Evolutionary conservation across 352 stramenopile genomes (phyloP).

Genomic region (Phytopythium ostracodes): DNA sequence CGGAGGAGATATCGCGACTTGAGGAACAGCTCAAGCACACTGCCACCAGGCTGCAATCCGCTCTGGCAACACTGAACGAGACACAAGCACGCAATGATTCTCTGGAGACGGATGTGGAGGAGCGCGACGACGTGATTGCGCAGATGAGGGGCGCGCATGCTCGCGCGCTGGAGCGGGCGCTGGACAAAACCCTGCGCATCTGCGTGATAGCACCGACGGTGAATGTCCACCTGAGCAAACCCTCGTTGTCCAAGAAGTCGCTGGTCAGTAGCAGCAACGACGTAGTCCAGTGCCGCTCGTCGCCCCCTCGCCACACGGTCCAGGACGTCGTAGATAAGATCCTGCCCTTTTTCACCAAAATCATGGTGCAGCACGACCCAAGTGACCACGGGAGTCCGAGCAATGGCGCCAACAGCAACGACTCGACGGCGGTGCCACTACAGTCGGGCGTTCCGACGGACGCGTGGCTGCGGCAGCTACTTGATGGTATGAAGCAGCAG

Average conservation of each 20-base stretch:
- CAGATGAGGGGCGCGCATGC: constrained; percentile 28
- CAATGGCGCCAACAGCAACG: neutral
- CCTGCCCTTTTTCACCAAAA: constrained; percentile 46
- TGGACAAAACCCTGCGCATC: constrained; percentile 53
- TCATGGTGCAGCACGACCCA: constrained; percentile 43
- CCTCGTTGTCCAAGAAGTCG: neutral
- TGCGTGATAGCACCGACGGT: constrained; percentile 82
- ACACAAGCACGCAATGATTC: constrained; percentile 9
- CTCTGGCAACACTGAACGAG: neutral
- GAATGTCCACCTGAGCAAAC: constrained; percentile 62
- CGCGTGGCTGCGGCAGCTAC: constrained; percentile 54
- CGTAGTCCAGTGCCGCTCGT: constrained; percentile 14
- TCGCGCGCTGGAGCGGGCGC: constrained; percentile 24
- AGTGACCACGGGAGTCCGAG: constrained; percentile 7
- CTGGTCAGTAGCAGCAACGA: constrained; percentile 1
- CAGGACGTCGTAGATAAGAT: constrained; percentile 58
- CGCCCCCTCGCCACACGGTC: constrained; percentile 36
- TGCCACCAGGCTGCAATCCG: neutral
- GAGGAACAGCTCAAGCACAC: neutral
- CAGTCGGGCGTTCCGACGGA: constrained; percentile 24
- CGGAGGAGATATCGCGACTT: neutral
- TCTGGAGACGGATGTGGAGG: constrained; percentile 14
- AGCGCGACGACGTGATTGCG: constrained; percentile 14
- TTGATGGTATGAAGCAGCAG: constrained; percentile 67
- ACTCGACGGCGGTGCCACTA: neutral